Conservation (phyloP, 768 basidiomycete species). For the Psilocybe cyanescens region DNA sequence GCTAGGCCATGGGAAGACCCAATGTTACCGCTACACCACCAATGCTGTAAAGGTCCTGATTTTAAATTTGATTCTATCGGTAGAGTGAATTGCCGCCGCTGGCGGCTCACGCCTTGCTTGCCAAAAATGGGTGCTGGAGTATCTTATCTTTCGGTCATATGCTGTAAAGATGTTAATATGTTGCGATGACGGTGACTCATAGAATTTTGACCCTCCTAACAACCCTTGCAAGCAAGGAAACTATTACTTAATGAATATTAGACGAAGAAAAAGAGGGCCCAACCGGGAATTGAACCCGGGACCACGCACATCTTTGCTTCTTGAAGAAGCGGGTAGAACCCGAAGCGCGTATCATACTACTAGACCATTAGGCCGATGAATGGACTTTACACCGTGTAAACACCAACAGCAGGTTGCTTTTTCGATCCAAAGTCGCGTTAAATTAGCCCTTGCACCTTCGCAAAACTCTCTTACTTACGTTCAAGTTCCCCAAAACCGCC, state of each 20-base stretch:
- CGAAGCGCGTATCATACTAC: conserved; percentile 41
- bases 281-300: conserved; percentile 42
- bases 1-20: conserved; percentile 79
- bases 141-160: not conserved
- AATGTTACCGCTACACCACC: conserved; percentile 47
- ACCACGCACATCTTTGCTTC: conserved; percentile 33
- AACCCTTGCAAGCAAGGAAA: too few species aligned
- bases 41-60: conserved; percentile 6
- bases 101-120: too few species aligned
- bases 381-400: not conserved
- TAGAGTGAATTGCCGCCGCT: too few species aligned
- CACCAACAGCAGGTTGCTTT: not conserved
- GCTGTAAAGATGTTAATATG: too few species aligned
- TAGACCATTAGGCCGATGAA: conserved; percentile 37
- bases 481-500: not conserved
- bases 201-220: too few species aligned
- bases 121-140: too few species aligned
- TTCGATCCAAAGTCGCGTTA: too few species aligned
- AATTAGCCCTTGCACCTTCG: not conserved
- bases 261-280: conserved; percentile 26
- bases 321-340: conserved; percentile 26
- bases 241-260: too few species aligned
- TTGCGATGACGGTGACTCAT: too few species aligned
- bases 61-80: too few species aligned
- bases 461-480: not conserved